Base-by-base conservation (phyloP, 306 rosid genomes). In the Malus domestica region DNA sequence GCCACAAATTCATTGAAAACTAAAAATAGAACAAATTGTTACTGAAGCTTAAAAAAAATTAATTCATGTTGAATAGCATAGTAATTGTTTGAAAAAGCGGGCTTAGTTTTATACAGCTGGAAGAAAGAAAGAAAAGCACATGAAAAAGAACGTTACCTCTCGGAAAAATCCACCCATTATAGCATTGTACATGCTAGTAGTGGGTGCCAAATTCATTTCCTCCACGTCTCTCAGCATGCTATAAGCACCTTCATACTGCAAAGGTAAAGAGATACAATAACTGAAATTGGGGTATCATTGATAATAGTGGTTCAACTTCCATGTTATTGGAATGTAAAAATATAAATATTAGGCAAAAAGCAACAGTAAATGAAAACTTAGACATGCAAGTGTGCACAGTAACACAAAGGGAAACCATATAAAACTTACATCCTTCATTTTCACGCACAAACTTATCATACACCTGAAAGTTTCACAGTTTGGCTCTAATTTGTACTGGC, bases 131-230 rank as follows among this genome's bases (percentile, higher is more conserved):
- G 45, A 70, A 63, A 10, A 65, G 79, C 72, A 44, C 61, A 68
- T 67, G 51, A 78, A 82, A 75, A 72, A 86, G 55, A 70, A 76
- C 68, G 71, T 61, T 82, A 95, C 98, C 97, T 92, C 92, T 62
- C 96, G 91, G 70, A 89, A 92, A 87, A 88, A 92, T 68, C 96
- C 98, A n/a, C 80, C 90, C 92, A 95, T 84, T 76, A 95, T 90
- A 73, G 90, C 82, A 82, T 95, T 92, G 88, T 88, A 95, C 92
- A 92, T 89, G 84, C 25, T 16, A 16, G 85, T 2, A 1, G 88
- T 84, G 57, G 92, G 87, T 57, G 45, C 80, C 81, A 89, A 35
- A 72, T 83, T 78, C 87, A 80, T 79, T 82, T 87, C 76, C 78
- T 84, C 72, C 57, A 86, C 76, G 76, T 88, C 92, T 66, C 66